phyloP scores from a whole-genome alignment of 2,329 filamentous ascomycete genomes.

The Scedosporium boydii region DNA sequence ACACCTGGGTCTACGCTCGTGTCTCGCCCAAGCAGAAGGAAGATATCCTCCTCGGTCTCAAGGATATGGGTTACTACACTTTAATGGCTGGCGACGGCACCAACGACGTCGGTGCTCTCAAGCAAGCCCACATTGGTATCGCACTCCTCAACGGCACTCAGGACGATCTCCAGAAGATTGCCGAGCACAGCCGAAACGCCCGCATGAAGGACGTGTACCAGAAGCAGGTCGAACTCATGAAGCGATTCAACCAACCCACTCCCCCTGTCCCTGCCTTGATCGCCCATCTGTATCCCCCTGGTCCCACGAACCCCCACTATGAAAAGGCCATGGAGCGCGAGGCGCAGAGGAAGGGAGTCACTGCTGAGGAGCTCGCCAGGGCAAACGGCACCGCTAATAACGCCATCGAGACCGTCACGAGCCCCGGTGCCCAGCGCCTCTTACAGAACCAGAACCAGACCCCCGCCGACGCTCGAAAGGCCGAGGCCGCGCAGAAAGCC shows the following conservation, averaged over 20 bases:
- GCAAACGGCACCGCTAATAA: conserved; percentile 31
- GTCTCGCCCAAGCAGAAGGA: conserved; percentile 99
- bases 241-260: conserved; percentile 83
- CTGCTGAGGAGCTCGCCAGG: conserved; percentile 47
- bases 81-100: conserved; percentile 98
- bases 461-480: conserved; percentile 48
- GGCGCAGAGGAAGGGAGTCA: conserved; percentile 66
- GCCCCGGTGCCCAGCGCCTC: conserved; percentile 53
- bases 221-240: conserved; percentile 88
- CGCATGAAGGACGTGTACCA: conserved; percentile 99
- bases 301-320: conserved; percentile 86
- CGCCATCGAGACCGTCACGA: conserved; percentile 53
- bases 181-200: conserved; percentile 84
- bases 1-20: conserved; percentile 96
- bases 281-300: conserved; percentile 88
- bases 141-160: conserved; percentile 90
- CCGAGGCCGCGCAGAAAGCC: conserved; percentile 61
- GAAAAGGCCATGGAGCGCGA: conserved; percentile 85
- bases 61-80: conserved; percentile 94
- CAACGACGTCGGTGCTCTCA: conserved; percentile 94
- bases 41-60: conserved; percentile 91
- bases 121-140: conserved; percentile 95
- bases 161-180: conserved; percentile 83
- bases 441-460: conserved; percentile 28
- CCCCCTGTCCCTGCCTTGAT: conserved; percentile 91